Evolutionary conservation across 2,329 filamentous ascomycete genomes (phyloP).

Genomic region (Ceratocystis harringtonii): DNA sequence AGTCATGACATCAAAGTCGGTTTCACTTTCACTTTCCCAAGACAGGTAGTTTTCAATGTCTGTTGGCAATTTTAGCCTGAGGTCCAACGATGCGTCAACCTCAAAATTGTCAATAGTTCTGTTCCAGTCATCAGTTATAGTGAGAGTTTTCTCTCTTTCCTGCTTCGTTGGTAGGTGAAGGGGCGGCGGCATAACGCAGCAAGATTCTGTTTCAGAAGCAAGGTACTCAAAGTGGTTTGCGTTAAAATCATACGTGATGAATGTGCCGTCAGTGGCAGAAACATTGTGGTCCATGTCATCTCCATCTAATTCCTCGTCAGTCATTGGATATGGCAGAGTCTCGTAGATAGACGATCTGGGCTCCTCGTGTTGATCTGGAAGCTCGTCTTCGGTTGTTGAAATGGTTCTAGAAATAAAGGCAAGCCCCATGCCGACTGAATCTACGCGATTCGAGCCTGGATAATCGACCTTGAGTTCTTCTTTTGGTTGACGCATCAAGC

Average conservation of each 20-base stretch:
- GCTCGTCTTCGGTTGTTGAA: not conserved
- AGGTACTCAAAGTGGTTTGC: not conserved
- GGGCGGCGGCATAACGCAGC: not conserved
- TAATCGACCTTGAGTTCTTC: not conserved
- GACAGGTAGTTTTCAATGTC: not conserved
- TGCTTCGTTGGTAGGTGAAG: not conserved
- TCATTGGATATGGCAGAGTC: not conserved
- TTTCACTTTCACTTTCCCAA: not conserved
- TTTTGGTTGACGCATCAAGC: not conserved
- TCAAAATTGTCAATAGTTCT: not conserved
- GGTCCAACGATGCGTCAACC: not conserved
- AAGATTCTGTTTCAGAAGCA: not conserved
- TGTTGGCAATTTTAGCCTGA: not conserved
- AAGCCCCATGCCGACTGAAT: not conserved
- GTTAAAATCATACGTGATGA: not conserved
- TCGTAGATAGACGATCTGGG: not conserved
- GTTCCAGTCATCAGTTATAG: not conserved
- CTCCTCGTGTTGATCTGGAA: not conserved
- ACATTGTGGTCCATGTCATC: not conserved
- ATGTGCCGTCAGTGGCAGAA: not conserved
- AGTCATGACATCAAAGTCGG: not conserved
- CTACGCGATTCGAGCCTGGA: not conserved
- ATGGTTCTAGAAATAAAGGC: not conserved
- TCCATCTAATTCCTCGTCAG: not conserved
- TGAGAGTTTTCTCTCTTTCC: not conserved